Conservation (phyloP, 306 rosid species). For the Gillenia trifoliata region DNA sequence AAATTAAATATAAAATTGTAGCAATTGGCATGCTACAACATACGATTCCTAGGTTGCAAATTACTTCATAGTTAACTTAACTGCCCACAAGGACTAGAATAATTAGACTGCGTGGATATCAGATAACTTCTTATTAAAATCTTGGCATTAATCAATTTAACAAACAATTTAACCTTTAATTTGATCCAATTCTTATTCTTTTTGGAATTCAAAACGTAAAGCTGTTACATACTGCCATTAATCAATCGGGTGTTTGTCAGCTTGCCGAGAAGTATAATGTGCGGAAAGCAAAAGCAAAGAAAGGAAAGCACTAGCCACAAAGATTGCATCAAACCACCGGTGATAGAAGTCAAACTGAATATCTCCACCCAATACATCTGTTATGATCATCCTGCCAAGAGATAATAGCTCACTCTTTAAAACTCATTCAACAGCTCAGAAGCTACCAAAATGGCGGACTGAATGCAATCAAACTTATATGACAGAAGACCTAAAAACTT, state of each 20-base stretch:
- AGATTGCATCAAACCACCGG: constrained; percentile 98
- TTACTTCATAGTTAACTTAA: not conserved
- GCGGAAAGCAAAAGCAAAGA: constrained; percentile 93
- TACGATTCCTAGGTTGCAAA: not conserved
- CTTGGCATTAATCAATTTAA: not conserved
- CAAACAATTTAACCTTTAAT: not conserved
- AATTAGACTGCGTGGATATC: not conserved
- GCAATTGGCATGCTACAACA: not conserved
- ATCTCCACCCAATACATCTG: constrained; percentile 99
- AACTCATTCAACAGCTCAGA: not conserved
- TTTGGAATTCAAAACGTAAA: not conserved
- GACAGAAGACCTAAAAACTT: not conserved
- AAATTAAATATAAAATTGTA: not conserved
- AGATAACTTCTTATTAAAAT: not conserved
- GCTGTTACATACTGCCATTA: constrained; percentile 24
- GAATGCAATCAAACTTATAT: not conserved
- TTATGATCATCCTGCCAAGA: constrained; percentile 79
- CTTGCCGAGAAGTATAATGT: constrained; percentile 91
- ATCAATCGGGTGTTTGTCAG: constrained; percentile 96
- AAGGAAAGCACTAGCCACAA: constrained; percentile 97
- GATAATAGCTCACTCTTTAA: not conserved
- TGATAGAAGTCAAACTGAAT: constrained; percentile 97
- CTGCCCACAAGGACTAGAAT: not conserved
- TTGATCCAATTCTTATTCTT: not conserved
- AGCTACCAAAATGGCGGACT: not conserved